Conservation (phyloP, 192 early-diverging fungal species). For the Entomortierella chlamydospora region DNA sequence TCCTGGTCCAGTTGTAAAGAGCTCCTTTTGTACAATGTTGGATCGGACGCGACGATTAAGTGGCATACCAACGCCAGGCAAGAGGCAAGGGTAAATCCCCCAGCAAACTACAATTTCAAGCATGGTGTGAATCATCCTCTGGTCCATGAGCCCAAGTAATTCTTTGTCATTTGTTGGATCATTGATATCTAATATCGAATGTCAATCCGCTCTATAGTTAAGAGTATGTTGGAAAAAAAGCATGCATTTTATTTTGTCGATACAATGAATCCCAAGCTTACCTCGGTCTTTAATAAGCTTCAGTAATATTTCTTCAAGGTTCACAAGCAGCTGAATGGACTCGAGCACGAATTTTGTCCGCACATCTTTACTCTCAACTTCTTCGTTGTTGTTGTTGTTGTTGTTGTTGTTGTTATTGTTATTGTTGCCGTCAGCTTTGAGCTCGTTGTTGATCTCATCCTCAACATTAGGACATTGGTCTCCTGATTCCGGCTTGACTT, state of each 20-base stretch:
- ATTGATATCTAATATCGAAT: constrained; percentile 16
- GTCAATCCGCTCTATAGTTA: background rate
- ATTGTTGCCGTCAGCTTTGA: background rate
- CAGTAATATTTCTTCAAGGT: constrained; percentile 21
- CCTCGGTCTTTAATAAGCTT: constrained; percentile 30
- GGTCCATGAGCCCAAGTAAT: constrained; percentile 68
- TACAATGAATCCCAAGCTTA: too few relatives aligned
- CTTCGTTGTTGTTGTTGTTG: background rate
- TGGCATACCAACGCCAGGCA: constrained; percentile 76
- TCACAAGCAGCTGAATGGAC: constrained; percentile 14
- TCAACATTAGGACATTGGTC: too few relatives aligned
- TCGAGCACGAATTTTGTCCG: constrained; percentile 37
- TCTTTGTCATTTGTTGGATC: constrained; percentile 50
- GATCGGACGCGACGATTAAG: constrained; percentile 70
- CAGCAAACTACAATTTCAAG: constrained; percentile 73
- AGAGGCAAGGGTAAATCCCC: constrained; percentile 75
- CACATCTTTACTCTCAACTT: background rate
- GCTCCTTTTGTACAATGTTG: constrained; percentile 58
- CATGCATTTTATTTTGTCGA: too few relatives aligned
- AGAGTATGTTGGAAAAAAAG: too few relatives aligned
- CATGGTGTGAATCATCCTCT: constrained; percentile 71
- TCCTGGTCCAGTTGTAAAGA: constrained; percentile 17
- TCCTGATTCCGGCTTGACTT: background rate
- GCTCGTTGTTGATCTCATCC: too few relatives aligned
- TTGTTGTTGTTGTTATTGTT: background rate